Evolutionary conservation across 805 yeast species (phyloP), one percentile per base, ranked within the genome.

Genomic region (Spathaspora passalidarum): DNA sequence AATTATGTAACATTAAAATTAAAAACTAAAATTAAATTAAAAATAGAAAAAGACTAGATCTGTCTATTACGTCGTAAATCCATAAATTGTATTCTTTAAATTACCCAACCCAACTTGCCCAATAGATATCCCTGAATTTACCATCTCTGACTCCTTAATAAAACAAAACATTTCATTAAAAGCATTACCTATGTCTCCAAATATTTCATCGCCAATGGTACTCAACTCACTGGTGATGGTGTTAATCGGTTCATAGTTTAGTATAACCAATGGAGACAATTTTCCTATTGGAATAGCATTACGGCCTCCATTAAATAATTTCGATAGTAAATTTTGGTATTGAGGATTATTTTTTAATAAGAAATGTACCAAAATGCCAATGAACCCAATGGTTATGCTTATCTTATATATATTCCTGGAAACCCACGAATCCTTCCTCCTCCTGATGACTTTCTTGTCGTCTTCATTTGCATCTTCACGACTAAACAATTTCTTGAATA

Each of bases 341-440:
- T 51, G 49, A 18, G 47, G 43, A 35, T 57, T 56, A 45, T 62
- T 60, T 40, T 52, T 58, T n/a, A 68, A 36, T 18, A 72, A 45
- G 35, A 62, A 62, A 49, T 72, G 76, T 16, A 69, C 40, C 42
- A 70, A 25, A 40, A 71, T 56, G 1, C 76, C 75, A 29, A 70
- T 55, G 38, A 70, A 57, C 1, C 76, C 76, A 22, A 71, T 61
- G 1, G 73, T 63, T 44, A 69, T 50, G 38, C 74, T 68, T 21
- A 69, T 43, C 43, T 59, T 63, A 50, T 65, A 65, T 16, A 70
- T 45, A 32, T 57, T 57, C 20, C 51, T 49, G 19, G 53, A 14
- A 20, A 45, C 42, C 43, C 37, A 43, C 44, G 44, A 43, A 34
- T 45, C 42, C 36, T 54, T 53, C 19, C 53, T 52, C 7, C 54